These are phyloP conservation scores for Xylariaceae sp. DNA, from an alignment of 2,329 filamentous ascomycete species.

Conservation along the genomic window DNA sequence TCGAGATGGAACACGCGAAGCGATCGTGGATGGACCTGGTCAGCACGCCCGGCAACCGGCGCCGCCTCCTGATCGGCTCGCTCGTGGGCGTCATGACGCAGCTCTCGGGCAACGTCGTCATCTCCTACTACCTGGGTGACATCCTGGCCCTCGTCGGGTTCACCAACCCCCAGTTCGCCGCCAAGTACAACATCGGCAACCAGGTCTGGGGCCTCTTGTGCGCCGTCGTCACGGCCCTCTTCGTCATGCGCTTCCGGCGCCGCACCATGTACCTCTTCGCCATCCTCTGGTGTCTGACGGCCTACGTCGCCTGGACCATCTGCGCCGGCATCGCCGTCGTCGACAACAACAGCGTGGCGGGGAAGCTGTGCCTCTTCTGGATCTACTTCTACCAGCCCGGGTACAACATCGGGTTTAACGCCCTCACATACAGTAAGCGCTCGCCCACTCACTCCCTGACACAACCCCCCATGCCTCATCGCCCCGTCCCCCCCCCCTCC, in stretches of 20 bases:
- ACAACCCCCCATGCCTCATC: no score
- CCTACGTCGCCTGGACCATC: constrained; percentile 54
- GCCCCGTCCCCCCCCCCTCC: not conserved
- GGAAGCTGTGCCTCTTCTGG: constrained; percentile 45
- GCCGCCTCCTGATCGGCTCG: constrained; percentile 43
- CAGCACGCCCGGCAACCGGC: constrained; percentile 44
- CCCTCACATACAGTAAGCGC: constrained; percentile 50
- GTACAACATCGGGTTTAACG: constrained; percentile 60
- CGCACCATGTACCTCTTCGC: constrained; percentile 49
- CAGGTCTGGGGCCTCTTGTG: constrained; percentile 44
- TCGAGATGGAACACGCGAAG: constrained; percentile 42
- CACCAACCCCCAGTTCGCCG: constrained; percentile 34
- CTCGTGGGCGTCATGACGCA: constrained; percentile 52
- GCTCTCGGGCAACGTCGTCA: constrained; percentile 47
- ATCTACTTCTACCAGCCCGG: constrained; percentile 51
- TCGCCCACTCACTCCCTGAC: not conserved
- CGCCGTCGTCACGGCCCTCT: constrained; percentile 36
- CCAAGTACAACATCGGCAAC: constrained; percentile 43
- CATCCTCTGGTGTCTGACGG: constrained; percentile 43
- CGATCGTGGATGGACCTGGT: constrained; percentile 51
- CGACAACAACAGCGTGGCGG: constrained; percentile 24
- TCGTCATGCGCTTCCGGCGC: constrained; percentile 41
- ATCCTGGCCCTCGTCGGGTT: constrained; percentile 43
- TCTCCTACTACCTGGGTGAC: constrained; percentile 43
- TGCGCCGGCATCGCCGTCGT: constrained; percentile 32